Conservation (phyloP, 75 land plant genomes). For the Pseudotsuga menziesii region DNA sequence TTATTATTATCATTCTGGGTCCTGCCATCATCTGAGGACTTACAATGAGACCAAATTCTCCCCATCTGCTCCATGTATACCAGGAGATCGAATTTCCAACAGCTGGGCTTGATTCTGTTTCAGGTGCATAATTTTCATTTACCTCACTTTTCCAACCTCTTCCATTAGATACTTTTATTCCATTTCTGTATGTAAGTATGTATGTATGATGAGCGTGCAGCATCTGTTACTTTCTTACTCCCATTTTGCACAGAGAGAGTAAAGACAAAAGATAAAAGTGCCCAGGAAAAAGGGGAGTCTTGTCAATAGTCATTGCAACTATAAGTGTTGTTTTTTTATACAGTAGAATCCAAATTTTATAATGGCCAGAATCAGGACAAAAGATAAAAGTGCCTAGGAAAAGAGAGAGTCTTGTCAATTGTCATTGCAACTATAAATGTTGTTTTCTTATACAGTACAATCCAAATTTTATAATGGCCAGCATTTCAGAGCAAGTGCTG, state of each 20-base stretch:
- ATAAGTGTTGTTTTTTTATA: too few species aligned
- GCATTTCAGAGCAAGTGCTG: slow-evolving; percentile 3
- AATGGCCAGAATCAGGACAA: too few species aligned
- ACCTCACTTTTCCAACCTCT: neutral
- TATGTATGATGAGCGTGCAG: neutral
- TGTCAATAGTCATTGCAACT: too few species aligned
- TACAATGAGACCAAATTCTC: slow-evolving; percentile 4
- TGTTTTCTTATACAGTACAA: neutral
- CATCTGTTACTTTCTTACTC: neutral
- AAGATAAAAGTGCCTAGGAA: neutral
- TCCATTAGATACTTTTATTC: neutral
- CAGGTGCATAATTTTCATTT: slow-evolving; percentile 50
- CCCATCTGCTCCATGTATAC: slow-evolving; percentile 2
- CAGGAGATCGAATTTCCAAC: slow-evolving; percentile 98
- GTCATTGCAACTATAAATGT: neutral
- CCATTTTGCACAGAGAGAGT: neutral
- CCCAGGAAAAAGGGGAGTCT: too few species aligned
- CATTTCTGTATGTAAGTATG: neutral
- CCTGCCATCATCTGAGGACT: neutral
- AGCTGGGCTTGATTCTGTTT: slow-evolving; percentile 82
- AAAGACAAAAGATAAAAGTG: too few species aligned
- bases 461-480: neutral
- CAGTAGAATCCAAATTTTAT: too few species aligned
- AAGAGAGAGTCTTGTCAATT: neutral
- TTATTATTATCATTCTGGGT: neutral